A percentile compares a stretch with the other conserved stretches of the same genome.
These are phyloP conservation scores for Silene coronaria DNA, from an alignment of 179 eudicot genomes.

Conservation along the genomic window DNA sequence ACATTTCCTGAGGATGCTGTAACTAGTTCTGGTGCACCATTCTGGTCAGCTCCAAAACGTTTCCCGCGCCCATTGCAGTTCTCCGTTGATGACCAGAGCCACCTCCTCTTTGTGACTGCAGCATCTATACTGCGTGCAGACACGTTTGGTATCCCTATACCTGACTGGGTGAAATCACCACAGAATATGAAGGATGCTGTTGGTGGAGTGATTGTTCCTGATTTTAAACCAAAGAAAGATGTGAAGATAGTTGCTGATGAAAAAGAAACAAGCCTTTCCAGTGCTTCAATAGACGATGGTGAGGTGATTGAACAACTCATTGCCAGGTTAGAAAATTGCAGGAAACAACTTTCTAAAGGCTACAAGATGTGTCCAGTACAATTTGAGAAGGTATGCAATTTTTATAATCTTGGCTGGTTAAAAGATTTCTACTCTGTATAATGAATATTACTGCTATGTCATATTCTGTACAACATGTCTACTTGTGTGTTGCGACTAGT, in stretches of 20 bases:
- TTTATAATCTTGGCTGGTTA: background rate
- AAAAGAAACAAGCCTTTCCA: slow-evolving; percentile 69
- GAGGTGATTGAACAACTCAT: slow-evolving; percentile 69
- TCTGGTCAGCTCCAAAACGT: slow-evolving; percentile 98
- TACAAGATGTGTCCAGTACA: slow-evolving; percentile 78
- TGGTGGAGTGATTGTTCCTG: slow-evolving; percentile 65
- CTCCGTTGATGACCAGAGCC: slow-evolving; percentile 56
- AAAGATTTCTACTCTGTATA: background rate
- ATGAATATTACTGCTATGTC: background rate
- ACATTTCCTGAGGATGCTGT: slow-evolving; percentile 92
- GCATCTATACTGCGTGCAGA: slow-evolving; percentile 73
- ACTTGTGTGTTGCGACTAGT: background rate
- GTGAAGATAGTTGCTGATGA: slow-evolving; percentile 86
- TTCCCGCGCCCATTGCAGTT: slow-evolving; percentile 86
- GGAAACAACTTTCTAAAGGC: slow-evolving; percentile 43
- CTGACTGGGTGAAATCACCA: slow-evolving; percentile 70
- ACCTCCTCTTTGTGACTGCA: slow-evolving; percentile 57
- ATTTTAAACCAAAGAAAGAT: slow-evolving; percentile 66
- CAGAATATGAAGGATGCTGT: slow-evolving; percentile 61
- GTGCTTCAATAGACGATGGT: slow-evolving; percentile 75
- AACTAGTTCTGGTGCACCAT: slow-evolving; percentile 76
- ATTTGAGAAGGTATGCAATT: slow-evolving; percentile 82
- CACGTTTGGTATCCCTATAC: slow-evolving; percentile 76
- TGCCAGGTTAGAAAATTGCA: slow-evolving; percentile 44
- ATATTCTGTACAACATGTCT: background rate